Evolutionary conservation across 1,284 basidiomycete genomes (phyloP).

Genomic region (Cryptococcus jaspeensis): DNA sequence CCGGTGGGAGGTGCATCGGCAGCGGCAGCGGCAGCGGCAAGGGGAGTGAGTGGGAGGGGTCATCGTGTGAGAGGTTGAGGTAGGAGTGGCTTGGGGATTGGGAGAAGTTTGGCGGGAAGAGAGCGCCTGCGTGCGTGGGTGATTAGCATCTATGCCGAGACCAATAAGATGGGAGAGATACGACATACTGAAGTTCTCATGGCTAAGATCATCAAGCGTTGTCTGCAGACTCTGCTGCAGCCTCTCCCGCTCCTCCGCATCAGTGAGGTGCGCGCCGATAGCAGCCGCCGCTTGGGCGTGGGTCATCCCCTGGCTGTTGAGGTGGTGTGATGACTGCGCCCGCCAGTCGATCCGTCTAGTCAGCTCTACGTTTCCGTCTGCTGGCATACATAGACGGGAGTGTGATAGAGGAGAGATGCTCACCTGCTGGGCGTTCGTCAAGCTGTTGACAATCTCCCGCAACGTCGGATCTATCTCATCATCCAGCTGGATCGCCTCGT

Average conservation of each 20-base stretch:
- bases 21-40: too few relatives aligned
- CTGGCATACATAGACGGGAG: too few relatives aligned
- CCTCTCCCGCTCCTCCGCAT: conserved; percentile 34
- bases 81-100: conserved; percentile 11
- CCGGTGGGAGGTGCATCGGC: not conserved
- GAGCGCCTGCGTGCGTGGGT: conserved; percentile 12
- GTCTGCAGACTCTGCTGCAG: conserved; percentile 37
- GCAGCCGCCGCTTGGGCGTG: conserved; percentile 30
- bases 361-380: not conserved
- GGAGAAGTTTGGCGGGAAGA: conserved; percentile 18
- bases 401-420: too few relatives aligned
- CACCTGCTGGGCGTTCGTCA: conserved; percentile 47
- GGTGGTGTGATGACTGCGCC: conserved; percentile 9
- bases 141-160: not conserved
- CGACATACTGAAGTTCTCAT: conserved; percentile 21
- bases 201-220: conserved; percentile 37
- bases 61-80: conserved; percentile 6
- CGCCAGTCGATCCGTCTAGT: not conserved
- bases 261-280: conserved; percentile 27
- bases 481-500: conserved; percentile 13
- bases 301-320: conserved; percentile 12
- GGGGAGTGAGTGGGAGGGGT: conserved; percentile 5
- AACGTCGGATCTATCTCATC: conserved; percentile 47
- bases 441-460: conserved; percentile 47
- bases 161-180: not conserved